Evolutionary conservation across 1,139 yeast species (phyloP).

Genomic region (Yamadazyma conglobata): DNA sequence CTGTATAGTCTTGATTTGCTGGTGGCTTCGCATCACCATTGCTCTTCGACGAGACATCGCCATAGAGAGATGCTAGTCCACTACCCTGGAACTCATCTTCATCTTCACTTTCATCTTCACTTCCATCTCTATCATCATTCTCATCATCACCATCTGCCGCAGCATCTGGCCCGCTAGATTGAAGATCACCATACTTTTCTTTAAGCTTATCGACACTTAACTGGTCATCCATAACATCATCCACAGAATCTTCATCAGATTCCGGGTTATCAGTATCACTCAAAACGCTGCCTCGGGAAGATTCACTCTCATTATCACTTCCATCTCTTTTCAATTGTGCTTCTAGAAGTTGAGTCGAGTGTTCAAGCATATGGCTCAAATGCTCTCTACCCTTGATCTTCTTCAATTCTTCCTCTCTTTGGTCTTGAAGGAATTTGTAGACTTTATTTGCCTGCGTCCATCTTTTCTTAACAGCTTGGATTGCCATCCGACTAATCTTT

Average conservation of each 20-base stretch:
- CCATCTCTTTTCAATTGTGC: constrained; percentile 62
- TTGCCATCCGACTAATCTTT: constrained; percentile 72
- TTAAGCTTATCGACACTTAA: constrained; percentile 65
- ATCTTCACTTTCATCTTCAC: constrained; percentile 18
- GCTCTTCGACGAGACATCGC: constrained; percentile 8
- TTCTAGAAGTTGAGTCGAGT: constrained; percentile 84
- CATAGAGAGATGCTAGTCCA: constrained; percentile 36
- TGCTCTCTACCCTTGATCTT: constrained; percentile 81
- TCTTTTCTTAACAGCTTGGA: constrained; percentile 81
- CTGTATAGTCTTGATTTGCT: constrained; percentile 26
- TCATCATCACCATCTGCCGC: constrained; percentile 11
- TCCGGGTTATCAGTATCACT: constrained; percentile 19
- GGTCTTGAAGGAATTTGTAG: constrained; percentile 47
- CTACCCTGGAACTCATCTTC: constrained; percentile 15
- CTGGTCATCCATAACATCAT: constrained; percentile 44
- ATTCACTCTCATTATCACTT: constrained; percentile 20
- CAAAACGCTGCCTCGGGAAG: no score
- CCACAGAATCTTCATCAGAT: constrained; percentile 29
- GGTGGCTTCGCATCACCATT: constrained; percentile 4
- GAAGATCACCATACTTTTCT: constrained; percentile 51
- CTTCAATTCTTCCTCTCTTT: constrained; percentile 68
- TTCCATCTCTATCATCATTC: constrained; percentile 10
- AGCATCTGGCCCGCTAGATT: constrained; percentile 13
- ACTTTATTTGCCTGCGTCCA: constrained; percentile 93
- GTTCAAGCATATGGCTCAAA: constrained; percentile 82